Evolutionary conservation across 306 rosid genomes (phyloP).

Genomic region (Quercus mongolica): DNA sequence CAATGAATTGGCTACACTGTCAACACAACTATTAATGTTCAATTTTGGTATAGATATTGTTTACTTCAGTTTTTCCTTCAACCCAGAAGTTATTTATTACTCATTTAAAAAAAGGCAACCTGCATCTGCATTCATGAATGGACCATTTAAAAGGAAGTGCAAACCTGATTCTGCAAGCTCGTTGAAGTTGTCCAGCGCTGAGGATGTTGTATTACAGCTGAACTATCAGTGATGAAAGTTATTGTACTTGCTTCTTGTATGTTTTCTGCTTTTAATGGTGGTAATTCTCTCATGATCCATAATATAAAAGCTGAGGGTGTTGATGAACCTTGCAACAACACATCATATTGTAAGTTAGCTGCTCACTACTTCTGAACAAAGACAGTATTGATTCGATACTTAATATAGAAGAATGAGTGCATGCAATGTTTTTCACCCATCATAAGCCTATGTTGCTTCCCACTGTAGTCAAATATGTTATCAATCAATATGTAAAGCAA

Average conservation of each 20-base stretch:
- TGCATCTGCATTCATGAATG: background rate
- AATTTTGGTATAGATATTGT: too few relatives aligned
- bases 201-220: slow-evolving; percentile 48
- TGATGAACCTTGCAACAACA: slow-evolving; percentile 64
- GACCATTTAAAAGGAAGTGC: background rate
- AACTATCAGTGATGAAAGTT: slow-evolving; percentile 52
- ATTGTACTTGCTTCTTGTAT: slow-evolving; percentile 54
- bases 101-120: too few relatives aligned
- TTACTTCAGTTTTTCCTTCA: too few relatives aligned
- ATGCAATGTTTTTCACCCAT: background rate
- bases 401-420: background rate
- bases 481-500: background rate
- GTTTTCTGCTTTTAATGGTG: slow-evolving; percentile 42
- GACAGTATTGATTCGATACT: background rate
- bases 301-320: slow-evolving; percentile 73
- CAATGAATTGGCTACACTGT: background rate
- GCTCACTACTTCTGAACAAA: slow-evolving; percentile 8
- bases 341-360: slow-evolving; percentile 18
- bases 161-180: slow-evolving; percentile 68
- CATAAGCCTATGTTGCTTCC: background rate
- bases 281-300: slow-evolving; percentile 90
- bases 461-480: background rate
- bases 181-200: slow-evolving; percentile 66
- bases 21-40: background rate
- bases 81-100: too few relatives aligned